Evolutionary conservation across 2,329 filamentous ascomycete species (phyloP), one percentile per base, ranked within the genome.

Genomic region (Microsporum canis): DNA sequence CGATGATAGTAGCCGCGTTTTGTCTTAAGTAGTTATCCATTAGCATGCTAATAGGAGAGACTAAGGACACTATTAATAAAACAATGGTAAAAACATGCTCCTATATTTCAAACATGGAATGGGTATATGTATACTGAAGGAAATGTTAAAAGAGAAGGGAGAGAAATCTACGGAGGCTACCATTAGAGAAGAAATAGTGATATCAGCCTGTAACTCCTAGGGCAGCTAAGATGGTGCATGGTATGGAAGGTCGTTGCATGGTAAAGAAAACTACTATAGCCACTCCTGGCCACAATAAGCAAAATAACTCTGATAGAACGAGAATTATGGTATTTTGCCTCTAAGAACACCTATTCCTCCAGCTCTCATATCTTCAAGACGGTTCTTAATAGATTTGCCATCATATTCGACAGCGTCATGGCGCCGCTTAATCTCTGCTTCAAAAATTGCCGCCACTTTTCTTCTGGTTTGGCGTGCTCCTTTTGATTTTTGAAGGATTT

Each of bases 261-360:
- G 34, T 36, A 10, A 5, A 36, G 2, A 36, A 5, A 3, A 10
- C 17, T 23, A 23, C 17, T 23, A 23, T 23, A 23, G 17, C 17
- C 17, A 23, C 17, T 23, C 17, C 8, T 8, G 2, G 43, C 7
- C 23, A 23, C 43, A 14, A 47, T 23, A 7, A 17, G n/a, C 7
- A 29, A 8, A 7, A 36, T 36, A 45, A 47, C n/a, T 47, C n/a
- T 7, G n/a, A 27, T 17, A 45, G 41, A 6, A 29, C 12, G 10
- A 10, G 5, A 5, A 53, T 57, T 10, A 57, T 1, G 31, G 55
- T 8, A 33, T 66, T 62, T 70, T 71, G 59, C 76, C 75, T 38
- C 75, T 76, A 47, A 86, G 71, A 34, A 86, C 75, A 38, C 77
- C 76, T 23, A 75, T 73, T 3, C 84, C 84, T 45, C 78, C 80